Evolutionary conservation across 495 filamentous ascomycete species (phyloP).

Genomic region (Penicillium bovifimosum): DNA sequence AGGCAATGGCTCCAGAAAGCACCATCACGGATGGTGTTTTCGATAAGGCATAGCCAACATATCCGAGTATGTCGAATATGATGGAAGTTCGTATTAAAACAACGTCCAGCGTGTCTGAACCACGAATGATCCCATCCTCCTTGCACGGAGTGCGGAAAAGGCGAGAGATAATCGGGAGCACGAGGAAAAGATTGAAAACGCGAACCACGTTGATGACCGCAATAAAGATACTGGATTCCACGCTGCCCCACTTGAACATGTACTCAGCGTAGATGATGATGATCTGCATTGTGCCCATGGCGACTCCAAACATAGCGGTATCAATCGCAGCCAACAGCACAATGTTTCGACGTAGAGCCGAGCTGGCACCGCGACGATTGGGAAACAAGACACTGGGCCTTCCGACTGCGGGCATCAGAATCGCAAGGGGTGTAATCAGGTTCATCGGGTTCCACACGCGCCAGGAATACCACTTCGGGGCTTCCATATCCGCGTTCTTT

Average conservation of each 20-base stretch:
- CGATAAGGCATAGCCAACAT: slow-evolving; percentile 63
- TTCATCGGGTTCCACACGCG: slow-evolving; percentile 46
- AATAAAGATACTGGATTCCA: slow-evolving; percentile 72
- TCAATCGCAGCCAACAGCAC: slow-evolving; percentile 75
- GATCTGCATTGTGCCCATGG: slow-evolving; percentile 73
- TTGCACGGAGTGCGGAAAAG: slow-evolving; percentile 52
- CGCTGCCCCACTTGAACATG: slow-evolving; percentile 75
- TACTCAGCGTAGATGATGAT: slow-evolving; percentile 73
- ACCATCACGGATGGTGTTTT: slow-evolving; percentile 52
- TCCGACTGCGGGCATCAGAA: slow-evolving; percentile 69
- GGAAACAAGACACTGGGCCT: slow-evolving; percentile 54
- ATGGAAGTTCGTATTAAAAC: slow-evolving; percentile 69
- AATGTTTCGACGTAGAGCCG: slow-evolving; percentile 67
- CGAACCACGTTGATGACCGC: slow-evolving; percentile 68
- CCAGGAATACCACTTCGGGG: slow-evolving; percentile 14
- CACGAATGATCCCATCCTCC: slow-evolving; percentile 48
- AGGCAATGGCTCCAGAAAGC: slow-evolving; percentile 61
- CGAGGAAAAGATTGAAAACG: slow-evolving; percentile 63
- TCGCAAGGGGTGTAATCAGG: slow-evolving; percentile 66
- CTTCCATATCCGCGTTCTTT: slow-evolving; percentile 12
- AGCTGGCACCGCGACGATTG: slow-evolving; percentile 54
- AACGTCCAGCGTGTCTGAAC: slow-evolving; percentile 77
- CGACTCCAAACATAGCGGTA: slow-evolving; percentile 69
- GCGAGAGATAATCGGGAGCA: slow-evolving; percentile 68
- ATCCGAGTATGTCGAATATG: slow-evolving; percentile 71